These are phyloP conservation scores for Phytophthora gonapodyides DNA, from an alignment of 352 stramenopile species.

Conservation along the genomic window DNA sequence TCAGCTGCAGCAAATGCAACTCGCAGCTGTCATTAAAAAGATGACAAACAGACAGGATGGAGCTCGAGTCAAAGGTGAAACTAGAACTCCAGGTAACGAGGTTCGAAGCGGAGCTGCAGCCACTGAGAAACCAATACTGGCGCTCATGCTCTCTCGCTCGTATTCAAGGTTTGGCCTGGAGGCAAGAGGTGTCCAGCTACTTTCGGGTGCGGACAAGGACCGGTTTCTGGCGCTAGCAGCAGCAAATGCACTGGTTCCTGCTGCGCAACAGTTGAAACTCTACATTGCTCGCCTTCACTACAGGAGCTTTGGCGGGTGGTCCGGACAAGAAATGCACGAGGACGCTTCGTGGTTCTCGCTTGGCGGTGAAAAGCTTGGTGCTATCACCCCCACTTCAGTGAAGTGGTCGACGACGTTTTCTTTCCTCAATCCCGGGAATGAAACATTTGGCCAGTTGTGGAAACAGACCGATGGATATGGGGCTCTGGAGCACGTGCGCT, in stretches of 20 bases:
- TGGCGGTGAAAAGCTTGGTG: slow-evolving; percentile 2
- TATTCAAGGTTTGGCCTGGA: slow-evolving; percentile 1
- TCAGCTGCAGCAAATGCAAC: slow-evolving; percentile 8
- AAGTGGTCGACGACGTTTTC: slow-evolving; percentile 12
- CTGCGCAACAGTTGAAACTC: slow-evolving; percentile 4
- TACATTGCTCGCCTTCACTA: slow-evolving; percentile 8
- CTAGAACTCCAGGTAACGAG: neutral
- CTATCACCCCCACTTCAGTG: neutral
- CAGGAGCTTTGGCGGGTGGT: neutral
- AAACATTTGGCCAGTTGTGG: slow-evolving; percentile 2
- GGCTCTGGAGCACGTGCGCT: neutral
- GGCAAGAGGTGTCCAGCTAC: neutral
- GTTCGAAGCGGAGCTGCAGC: neutral
- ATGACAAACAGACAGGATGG: neutral
- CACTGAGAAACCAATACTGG: neutral
- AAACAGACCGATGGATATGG: neutral
- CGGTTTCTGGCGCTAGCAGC: slow-evolving; percentile 6
- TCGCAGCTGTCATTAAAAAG: slow-evolving; percentile 9
- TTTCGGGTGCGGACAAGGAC: slow-evolving; percentile 8
- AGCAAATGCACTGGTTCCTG: slow-evolving; percentile 12
- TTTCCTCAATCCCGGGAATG: slow-evolving; percentile 10
- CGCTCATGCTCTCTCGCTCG: slow-evolving; percentile 13
- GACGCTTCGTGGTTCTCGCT: slow-evolving; percentile 5
- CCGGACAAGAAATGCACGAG: neutral
- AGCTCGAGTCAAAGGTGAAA: slow-evolving; percentile 13